Base-by-base conservation (phyloP, 768 basidiomycete genomes). In the Leccinum imitatum region DNA sequence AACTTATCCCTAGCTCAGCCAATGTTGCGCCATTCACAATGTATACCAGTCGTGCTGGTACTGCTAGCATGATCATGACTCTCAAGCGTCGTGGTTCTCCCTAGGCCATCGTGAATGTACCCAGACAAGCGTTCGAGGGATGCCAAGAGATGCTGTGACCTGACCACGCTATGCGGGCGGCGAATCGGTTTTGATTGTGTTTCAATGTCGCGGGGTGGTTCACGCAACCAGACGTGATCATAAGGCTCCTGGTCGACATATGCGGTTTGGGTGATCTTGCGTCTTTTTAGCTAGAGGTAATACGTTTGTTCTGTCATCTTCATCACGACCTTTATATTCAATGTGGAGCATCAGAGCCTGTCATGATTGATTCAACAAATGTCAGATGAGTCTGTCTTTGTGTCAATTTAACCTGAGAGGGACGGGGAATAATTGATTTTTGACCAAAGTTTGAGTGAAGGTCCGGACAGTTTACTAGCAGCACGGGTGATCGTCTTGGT, bases 101-200 rank as follows among this genome's bases (percentile, higher is more conserved):
- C 60, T 58, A 50, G 60, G 50, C 11, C 47, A 37, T 27, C 31
- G 52, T 61, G 54, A 8, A 62, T 73, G 53, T 52, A 65, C 64
- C 46, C 61, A 64, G 33, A 67, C 67, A 30, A 76, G 73, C 59
- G 74, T 77, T 56, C 71, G 82, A 78, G 70, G 80, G 87, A 54
- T 78, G 79, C 64, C 71, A 83, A 78, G 70, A 80, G 87, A 54
- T 78, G 79, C 65, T 87, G 86, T 67, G 86, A 85, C 9, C 87
- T 87, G 23, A 85, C 84, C 11, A 84, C 89, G 68, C 72, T 88
- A 41, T 13, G 21, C 6, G 70, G 48, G 30, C 74, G 77, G 51
- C 85, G 87, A 56, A 62, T 68, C 48, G 85, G 83, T 46, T 88
- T 89, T 68, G 75, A 80, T 64, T 84, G 85, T 67, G 83, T 84